Percentiles rank a stretch among this genome's conserved stretches.
These are phyloP conservation scores for Coemansia sp. DNA, from an alignment of 192 early-diverging fungal species.

Conservation along the genomic window DNA sequence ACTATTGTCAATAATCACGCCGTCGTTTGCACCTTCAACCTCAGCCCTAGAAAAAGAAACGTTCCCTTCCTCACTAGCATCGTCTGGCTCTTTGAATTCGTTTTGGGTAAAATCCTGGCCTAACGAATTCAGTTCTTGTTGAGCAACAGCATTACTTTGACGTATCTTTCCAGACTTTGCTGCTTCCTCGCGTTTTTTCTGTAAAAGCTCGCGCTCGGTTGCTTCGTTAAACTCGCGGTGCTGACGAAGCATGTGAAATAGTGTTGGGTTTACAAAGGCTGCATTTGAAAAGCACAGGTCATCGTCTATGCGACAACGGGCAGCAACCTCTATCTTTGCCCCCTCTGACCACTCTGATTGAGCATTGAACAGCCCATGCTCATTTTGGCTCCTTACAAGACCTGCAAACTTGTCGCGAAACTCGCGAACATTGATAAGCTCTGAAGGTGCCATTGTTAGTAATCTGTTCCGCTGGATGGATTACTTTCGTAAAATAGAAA, in stretches of 20 bases:
- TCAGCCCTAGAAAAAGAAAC: not conserved
- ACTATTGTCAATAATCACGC: conserved; percentile 12
- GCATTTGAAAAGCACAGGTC: conserved; percentile 55
- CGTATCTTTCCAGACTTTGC: conserved; percentile 35
- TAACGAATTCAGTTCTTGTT: not conserved
- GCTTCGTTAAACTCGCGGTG: conserved; percentile 58
- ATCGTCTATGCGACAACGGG: conserved; percentile 46
- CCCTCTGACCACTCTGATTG: conserved; percentile 46
- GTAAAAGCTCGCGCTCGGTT: conserved; percentile 50
- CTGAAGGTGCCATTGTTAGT: conserved; percentile 44
- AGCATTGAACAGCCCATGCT: conserved; percentile 37
- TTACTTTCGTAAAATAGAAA: too few relatives aligned
- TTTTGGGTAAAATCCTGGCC: not conserved
- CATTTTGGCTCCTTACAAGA: conserved; percentile 44
- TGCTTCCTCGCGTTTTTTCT: conserved; percentile 46
- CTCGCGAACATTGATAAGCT: conserved; percentile 49
- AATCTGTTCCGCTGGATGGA: not conserved
- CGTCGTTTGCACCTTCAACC: not conserved
- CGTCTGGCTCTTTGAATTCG: not conserved
- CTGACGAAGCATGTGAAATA: conserved; percentile 57
- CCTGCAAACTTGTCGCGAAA: conserved; percentile 53
- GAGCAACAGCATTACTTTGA: conserved; percentile 15
- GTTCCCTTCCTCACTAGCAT: not conserved
- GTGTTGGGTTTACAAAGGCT: conserved; percentile 54
- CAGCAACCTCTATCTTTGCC: conserved; percentile 27